Evolutionary conservation across 2,329 filamentous ascomycete genomes (phyloP), one percentile per base, ranked within the genome.

Genomic region (Stagonosporopsis vannaccii): DNA sequence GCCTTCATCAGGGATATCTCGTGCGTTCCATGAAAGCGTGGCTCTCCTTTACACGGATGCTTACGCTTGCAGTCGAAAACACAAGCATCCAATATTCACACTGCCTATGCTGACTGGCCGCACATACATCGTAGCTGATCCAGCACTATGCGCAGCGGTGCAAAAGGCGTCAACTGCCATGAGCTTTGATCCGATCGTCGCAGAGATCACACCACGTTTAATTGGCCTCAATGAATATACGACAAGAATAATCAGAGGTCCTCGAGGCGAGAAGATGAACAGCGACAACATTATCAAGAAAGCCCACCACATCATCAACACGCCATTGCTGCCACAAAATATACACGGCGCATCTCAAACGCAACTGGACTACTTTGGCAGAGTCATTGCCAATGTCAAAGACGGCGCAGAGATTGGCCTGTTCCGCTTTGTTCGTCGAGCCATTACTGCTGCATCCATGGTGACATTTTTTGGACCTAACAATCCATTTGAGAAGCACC

Each of bases 51-150:
- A 7, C 4, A 23, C 41, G 45, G 28, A 54, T 23, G 51, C 37
- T 15, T 43, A 35, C 26, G 9, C 6, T 4, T 7, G 11, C 32
- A 75, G 69, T 44, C 39, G 61, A 39, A 48, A 51, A 22, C 52
- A 51, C 39, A 62, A 58, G 17, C 49, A 62, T 37, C 69, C 67
- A 9, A 78, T 81, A 51, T 79, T 75, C 46, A 81, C 81, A 0
- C 65, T 84, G 4, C 78, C 77, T 11, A 78, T 82, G 67, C 67
- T 81, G 23, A 75, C 69, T 43, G 66, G 72, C 33, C 79, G 79
- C 48, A 66, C 80, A 20, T 84, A 84, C 62, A 54, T 78, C n/a
- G 74, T 82, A 20, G 78, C 71, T 39, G 73, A 75, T 5, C 77
- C 81, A 1, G 46, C 64, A 1, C 62, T 83, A 4, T 69, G 78